Base-by-base conservation (phyloP, 1,139 yeast genomes). In the Blastobotrys malaysiensis region DNA sequence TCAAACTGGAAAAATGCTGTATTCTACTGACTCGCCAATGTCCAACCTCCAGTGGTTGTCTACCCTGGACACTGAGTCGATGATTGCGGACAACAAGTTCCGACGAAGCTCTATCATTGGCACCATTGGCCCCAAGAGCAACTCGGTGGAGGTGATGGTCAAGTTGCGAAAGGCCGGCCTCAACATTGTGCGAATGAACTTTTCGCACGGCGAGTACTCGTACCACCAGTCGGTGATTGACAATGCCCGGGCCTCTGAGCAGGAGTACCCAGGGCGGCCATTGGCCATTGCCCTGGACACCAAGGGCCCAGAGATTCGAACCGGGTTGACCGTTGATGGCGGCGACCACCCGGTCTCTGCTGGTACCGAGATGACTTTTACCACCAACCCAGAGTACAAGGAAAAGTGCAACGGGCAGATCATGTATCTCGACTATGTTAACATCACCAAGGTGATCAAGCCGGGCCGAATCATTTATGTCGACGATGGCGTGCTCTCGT, bases 281-380 rank as follows among this genome's bases (percentile, higher is more conserved):
- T 81, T 93, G 69, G 98, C 97, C 61, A 90, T 93, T 75, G 99
- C 99, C 63, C 83, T 93, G 69, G 99, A 93, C 76, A 95, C 99
- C 73, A 95, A 93, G 82, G 99, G 99, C 65, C 99, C 99, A 62
- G 99, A 95, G 79, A 93, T 93, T 77, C 88, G 99, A 82, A 91
- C 99, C 55, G 99, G 99, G 76, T 84, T 89, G 73, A 95, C 99
- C 65, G 72, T 77, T 58, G 88, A 81, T 65, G 87, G 81, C 57
- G 75, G 77, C 61, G 99, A 93, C 72, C 88, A 74, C 76, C 87
- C 96, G 68, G 86, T 95, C 68, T 76, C 81, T 46, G 81, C 95
- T 56, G 84, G 84, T 75, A 97, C 90, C 73, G 91, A 87, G 73
- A 88, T 93, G 95, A 83, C 77, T 69, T 88, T 93, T 80, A 78